A percentile compares a stretch with the other conserved stretches of the same genome.
phyloP scores from a whole-genome alignment of 768 basidiomycete genomes.

The Termitomyces sp. region DNA sequence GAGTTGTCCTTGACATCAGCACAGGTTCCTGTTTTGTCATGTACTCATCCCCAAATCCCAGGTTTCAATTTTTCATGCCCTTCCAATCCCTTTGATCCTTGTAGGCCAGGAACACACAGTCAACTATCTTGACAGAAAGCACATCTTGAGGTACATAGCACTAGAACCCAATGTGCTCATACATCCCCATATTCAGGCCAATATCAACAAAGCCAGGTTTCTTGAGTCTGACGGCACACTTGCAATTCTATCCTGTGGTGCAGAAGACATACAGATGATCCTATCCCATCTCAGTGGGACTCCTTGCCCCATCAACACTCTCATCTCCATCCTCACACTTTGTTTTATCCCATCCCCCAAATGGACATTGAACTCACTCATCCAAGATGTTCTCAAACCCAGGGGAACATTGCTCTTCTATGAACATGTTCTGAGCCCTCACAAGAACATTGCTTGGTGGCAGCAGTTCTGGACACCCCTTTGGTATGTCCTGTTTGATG shows the following conservation, averaged over 20 bases:
- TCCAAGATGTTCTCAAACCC: slow-evolving; percentile 49
- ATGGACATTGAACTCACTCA: slow-evolving; percentile 39
- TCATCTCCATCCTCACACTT: slow-evolving; percentile 61
- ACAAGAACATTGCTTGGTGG: slow-evolving; percentile 59
- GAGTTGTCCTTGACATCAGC: slow-evolving; percentile 52
- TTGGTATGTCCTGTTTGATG: slow-evolving; percentile 57
- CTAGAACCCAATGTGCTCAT: slow-evolving; percentile 66
- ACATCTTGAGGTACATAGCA: slow-evolving; percentile 63
- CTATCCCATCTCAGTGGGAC: slow-evolving; percentile 24
- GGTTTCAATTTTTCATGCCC: no score
- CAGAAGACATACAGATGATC: slow-evolving; percentile 51
- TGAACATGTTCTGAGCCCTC: slow-evolving; percentile 62
- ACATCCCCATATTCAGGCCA: slow-evolving; percentile 51
- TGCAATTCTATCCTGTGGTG: slow-evolving; percentile 57
- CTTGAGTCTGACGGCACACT: slow-evolving; percentile 36
- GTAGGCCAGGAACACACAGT: no score
- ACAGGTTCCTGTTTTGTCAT: no score
- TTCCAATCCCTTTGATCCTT: no score
- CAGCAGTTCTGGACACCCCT: slow-evolving; percentile 70
- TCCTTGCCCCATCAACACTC: slow-evolving; percentile 44
- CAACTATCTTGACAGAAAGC: slow-evolving; percentile 48
- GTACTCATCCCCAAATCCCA: no score
- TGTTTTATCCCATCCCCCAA: slow-evolving; percentile 61
- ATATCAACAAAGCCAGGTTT: slow-evolving; percentile 48
- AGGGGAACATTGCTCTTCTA: slow-evolving; percentile 64